These are phyloP conservation scores for Chlamydomonas sp. DNA, from an alignment of 139 green algal species.

Conservation along the genomic window DNA sequence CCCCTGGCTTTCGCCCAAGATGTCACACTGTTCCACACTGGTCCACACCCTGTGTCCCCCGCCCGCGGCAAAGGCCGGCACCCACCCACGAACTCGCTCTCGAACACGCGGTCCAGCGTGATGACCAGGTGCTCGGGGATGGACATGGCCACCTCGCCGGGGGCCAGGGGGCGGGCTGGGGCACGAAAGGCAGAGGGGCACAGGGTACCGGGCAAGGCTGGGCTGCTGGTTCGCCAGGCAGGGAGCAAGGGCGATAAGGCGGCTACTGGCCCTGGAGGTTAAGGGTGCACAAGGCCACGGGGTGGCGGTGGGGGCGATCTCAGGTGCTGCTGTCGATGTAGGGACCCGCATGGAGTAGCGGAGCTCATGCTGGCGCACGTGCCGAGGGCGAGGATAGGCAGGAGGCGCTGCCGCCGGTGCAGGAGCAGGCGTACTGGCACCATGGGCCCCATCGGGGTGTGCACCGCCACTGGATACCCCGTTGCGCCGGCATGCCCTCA, in stretches of 20 bases:
- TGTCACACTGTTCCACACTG: neutral
- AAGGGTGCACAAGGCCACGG: neutral
- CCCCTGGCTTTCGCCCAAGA: neutral
- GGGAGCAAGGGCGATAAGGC: neutral
- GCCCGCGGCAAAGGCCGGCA: neutral
- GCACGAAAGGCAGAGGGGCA: neutral
- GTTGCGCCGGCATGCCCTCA: no score
- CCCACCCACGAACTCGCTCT: slow-evolving; percentile 76
- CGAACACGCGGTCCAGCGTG: slow-evolving; percentile 88
- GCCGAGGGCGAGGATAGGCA: no score
- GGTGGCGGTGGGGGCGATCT: neutral
- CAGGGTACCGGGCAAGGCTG: neutral
- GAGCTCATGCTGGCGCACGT: no score
- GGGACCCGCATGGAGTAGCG: no score
- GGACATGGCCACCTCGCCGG: slow-evolving; percentile 79
- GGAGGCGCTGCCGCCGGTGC: no score
- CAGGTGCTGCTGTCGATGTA: neutral
- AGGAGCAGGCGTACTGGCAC: no score
- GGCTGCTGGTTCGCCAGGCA: no score
- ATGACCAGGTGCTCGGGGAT: slow-evolving; percentile 88
- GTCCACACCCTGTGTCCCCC: neutral
- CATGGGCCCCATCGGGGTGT: no score
- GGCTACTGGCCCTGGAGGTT: neutral
- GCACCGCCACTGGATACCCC: no score
- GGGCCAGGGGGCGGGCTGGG: slow-evolving; percentile 2